phyloP scores from a whole-genome alignment of 495 filamentous ascomycete species.

The Penicillium pulvis region DNA sequence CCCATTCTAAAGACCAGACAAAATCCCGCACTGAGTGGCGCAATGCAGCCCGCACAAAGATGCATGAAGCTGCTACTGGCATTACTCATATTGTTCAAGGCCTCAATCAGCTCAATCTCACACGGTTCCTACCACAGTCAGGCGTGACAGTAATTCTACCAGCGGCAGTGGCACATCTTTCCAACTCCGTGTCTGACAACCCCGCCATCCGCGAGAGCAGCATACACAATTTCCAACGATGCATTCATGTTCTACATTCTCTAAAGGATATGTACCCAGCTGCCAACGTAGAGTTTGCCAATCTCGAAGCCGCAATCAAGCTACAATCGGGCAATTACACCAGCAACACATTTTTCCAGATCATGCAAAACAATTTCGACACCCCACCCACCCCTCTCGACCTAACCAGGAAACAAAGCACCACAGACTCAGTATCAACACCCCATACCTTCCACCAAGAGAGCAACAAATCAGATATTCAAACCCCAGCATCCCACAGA shows the following conservation, averaged over 20 bases:
- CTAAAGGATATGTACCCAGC: slow-evolving; percentile 82
- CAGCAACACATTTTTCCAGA: slow-evolving; percentile 36
- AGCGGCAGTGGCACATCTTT: slow-evolving; percentile 82
- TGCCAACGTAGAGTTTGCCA: slow-evolving; percentile 76
- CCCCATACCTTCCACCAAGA: slow-evolving; percentile 9
- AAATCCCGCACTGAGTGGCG: slow-evolving; percentile 38
- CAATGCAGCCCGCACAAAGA: slow-evolving; percentile 65
- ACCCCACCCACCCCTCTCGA: slow-evolving; percentile 15
- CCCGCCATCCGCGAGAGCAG: slow-evolving; percentile 64
- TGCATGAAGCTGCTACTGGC: slow-evolving; percentile 72
- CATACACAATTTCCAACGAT: slow-evolving; percentile 72
- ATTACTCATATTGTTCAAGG: slow-evolving; percentile 75
- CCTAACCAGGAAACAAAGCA: slow-evolving; percentile 23
- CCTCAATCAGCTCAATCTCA: slow-evolving; percentile 67
- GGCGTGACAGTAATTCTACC: slow-evolving; percentile 85
- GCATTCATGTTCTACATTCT: slow-evolving; percentile 74
- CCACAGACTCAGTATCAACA: slow-evolving; percentile 11
- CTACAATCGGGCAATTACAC: slow-evolving; percentile 39
- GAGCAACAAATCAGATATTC: background rate
- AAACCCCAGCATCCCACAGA: background rate
- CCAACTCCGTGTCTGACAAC: slow-evolving; percentile 77
- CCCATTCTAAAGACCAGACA: slow-evolving; percentile 50
- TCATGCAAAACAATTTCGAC: slow-evolving; percentile 39
- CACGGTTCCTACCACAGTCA: slow-evolving; percentile 76
- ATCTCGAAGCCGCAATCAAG: slow-evolving; percentile 77